phyloP scores from a whole-genome alignment of 129 eudicot species.

The Oenanthe sinensis region DNA sequence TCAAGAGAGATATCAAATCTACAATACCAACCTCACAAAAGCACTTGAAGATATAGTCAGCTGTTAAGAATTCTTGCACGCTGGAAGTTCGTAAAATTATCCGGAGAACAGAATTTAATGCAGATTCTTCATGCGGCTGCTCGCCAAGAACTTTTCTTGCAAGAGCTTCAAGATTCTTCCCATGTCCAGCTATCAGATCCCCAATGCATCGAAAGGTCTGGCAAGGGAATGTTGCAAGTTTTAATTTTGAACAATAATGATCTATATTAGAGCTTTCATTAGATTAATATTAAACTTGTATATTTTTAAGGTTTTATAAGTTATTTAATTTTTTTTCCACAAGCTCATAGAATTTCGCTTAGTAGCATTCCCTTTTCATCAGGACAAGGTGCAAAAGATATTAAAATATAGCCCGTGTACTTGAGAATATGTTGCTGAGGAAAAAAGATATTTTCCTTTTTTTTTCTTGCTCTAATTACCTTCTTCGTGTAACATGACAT shows the following conservation, averaged over 20 bases:
- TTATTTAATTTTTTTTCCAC: not conserved
- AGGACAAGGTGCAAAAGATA: not conserved
- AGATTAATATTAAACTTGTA: not conserved
- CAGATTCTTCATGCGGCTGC: constrained; percentile 65
- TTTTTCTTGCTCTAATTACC: not conserved
- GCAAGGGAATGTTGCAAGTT: not conserved
- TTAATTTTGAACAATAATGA: not conserved
- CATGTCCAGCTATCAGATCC: constrained; percentile 62
- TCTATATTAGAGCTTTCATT: not conserved
- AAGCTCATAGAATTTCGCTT: not conserved
- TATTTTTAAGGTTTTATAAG: not conserved
- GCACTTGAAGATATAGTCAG: constrained; percentile 74
- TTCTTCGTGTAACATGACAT: not conserved
- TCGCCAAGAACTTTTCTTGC: constrained; percentile 90
- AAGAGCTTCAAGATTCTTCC: constrained; percentile 61
- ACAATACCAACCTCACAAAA: constrained; percentile 67
- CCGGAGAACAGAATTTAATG: constrained; percentile 71
- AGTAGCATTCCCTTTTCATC: not conserved
- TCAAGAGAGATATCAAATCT: not conserved
- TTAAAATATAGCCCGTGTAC: not conserved
- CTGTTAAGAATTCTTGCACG: constrained; percentile 77
- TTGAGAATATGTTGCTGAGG: not conserved
- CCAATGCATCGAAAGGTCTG: constrained; percentile 92
- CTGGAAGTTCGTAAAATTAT: constrained; percentile 83
- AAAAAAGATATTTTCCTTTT: not conserved